These are phyloP conservation scores for Ophiostoma ulmi DNA, from an alignment of 2,329 filamentous ascomycete species.

Conservation along the genomic window DNA sequence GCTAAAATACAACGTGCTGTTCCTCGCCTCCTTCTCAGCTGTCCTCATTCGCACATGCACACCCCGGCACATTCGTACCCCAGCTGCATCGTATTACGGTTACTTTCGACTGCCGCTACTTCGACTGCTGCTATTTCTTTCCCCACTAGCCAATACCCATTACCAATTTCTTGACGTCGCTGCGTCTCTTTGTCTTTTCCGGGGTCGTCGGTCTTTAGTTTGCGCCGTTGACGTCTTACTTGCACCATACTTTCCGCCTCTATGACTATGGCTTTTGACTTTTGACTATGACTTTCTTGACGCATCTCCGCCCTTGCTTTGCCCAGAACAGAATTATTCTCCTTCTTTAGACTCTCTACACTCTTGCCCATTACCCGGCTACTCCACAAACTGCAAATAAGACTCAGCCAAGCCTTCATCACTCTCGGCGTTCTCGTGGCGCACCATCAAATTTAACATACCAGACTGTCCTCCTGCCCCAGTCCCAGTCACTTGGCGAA, in stretches of 20 bases:
- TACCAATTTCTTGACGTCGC: neutral
- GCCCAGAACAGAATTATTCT: neutral
- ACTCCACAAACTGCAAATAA: neutral
- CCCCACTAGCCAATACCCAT: neutral
- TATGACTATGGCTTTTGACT: neutral
- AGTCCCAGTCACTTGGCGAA: constrained; percentile 6
- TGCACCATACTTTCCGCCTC: neutral
- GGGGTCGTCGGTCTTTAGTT: no score
- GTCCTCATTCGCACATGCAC: neutral
- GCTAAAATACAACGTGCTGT: neutral
- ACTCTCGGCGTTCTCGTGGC: constrained; percentile 2
- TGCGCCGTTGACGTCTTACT: neutral
- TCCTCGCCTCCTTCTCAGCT: neutral
- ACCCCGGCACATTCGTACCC: no score
- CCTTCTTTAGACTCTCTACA: neutral
- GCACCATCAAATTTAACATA: neutral
- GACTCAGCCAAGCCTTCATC: neutral
- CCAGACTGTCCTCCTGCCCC: neutral
- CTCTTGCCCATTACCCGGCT: neutral
- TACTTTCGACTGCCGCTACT: neutral
- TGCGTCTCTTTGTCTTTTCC: neutral
- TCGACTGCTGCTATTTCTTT: neutral
- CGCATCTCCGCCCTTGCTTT: neutral
- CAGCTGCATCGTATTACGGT: neutral
- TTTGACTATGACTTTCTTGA: neutral